phyloP scores from a whole-genome alignment of 352 stramenopile species.

The Pythium coloratum region DNA sequence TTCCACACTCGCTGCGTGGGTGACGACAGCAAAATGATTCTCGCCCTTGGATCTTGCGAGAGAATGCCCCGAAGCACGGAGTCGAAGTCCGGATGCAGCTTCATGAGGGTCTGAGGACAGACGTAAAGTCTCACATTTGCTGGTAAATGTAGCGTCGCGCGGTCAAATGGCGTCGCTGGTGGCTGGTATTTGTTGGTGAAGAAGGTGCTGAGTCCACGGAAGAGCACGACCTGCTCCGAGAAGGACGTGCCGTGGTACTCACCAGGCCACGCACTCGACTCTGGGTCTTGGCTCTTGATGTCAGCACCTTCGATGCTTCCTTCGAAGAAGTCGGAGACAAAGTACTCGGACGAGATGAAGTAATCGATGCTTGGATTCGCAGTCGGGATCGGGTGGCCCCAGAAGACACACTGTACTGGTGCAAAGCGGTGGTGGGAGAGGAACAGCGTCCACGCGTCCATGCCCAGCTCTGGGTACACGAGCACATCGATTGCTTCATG shows the following conservation, averaged over 20 bases:
- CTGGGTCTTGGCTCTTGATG: conserved; percentile 20
- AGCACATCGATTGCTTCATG: conserved; percentile 66
- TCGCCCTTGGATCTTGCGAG: conserved; percentile 31
- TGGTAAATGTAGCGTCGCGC: conserved; percentile 42
- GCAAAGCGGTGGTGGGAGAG: conserved; percentile 75
- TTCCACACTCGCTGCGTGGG: conserved; percentile 51
- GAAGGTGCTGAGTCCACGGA: conserved; percentile 62
- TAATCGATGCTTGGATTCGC: conserved; percentile 79
- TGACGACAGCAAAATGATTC: conserved; percentile 51
- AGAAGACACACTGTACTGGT: conserved; percentile 77
- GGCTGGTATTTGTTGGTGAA: conserved; percentile 35
- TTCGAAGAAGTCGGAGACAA: conserved; percentile 36
- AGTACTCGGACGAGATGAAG: conserved; percentile 72
- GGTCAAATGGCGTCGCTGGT: conserved; percentile 19
- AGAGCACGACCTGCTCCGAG: conserved; percentile 71
- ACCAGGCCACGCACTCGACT: conserved; percentile 17
- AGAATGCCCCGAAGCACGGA: conserved; percentile 42
- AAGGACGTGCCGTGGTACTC: conserved; percentile 43
- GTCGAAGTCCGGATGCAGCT: conserved; percentile 59
- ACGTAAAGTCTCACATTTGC: conserved; percentile 48
- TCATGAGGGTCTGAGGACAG: conserved; percentile 72
- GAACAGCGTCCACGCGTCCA: conserved; percentile 75
- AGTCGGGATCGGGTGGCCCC: conserved; percentile 84
- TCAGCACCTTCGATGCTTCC: background rate
- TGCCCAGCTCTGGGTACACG: conserved; percentile 83